phyloP scores from a whole-genome alignment of 2,329 filamentous ascomycete species.

The Fusarium paranaense region DNA sequence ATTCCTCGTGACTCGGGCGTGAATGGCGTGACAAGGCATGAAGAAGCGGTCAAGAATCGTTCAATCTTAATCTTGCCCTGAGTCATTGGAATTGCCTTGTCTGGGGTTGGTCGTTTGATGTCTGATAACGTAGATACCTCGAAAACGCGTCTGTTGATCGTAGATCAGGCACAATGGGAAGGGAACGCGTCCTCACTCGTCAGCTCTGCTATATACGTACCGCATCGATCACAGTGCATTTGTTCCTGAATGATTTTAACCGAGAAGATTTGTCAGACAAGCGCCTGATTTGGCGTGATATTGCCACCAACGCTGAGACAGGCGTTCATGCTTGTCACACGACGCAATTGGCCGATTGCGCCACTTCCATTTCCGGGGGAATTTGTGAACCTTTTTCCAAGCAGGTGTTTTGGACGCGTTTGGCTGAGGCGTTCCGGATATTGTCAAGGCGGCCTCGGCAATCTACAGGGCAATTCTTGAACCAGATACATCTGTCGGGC shows the following conservation, averaged over 20 bases:
- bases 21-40: conserved; percentile 25
- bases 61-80: neutral
- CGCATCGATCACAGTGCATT: neutral
- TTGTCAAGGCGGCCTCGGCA: neutral
- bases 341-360: neutral
- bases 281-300: neutral
- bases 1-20: conserved; percentile 34
- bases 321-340: neutral
- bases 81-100: neutral
- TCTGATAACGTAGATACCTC: neutral
- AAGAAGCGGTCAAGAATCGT: conserved; percentile 15
- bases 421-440: neutral
- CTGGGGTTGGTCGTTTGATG: neutral
- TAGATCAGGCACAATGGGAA: neutral
- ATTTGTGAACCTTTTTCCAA: neutral
- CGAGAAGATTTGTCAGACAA: neutral
- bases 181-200: neutral
- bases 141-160: neutral
- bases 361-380: neutral
- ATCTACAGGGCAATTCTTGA: neutral
- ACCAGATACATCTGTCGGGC: neutral
- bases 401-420: neutral
- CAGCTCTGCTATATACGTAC: neutral
- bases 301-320: neutral
- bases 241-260: neutral